These are phyloP conservation scores for Microdochium paspali DNA, from an alignment of 2,329 filamentous ascomycete species.

Conservation along the genomic window DNA sequence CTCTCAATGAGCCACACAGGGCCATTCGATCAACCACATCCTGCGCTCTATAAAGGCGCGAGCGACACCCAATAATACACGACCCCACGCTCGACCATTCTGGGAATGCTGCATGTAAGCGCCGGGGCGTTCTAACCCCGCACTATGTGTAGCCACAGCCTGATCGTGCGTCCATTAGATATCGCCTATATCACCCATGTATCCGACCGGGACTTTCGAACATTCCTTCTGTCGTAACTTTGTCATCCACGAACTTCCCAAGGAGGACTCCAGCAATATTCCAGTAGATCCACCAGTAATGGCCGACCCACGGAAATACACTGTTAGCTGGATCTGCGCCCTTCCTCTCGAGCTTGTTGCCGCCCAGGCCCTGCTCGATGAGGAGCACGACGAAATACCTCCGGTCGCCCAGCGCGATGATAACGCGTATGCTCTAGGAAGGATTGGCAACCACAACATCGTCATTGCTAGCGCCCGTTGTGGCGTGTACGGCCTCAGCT, in stretches of 20 bases:
- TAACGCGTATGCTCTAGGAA: constrained; percentile 19
- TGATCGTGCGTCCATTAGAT: neutral
- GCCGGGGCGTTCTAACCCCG: neutral
- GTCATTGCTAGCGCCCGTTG: constrained; percentile 20
- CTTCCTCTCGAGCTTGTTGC: constrained; percentile 24
- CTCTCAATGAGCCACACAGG: neutral
- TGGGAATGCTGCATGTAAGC: neutral
- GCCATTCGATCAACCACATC: neutral
- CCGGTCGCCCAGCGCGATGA: constrained; percentile 14
- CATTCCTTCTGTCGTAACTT: neutral
- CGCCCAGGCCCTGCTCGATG: constrained; percentile 27
- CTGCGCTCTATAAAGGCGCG: neutral
- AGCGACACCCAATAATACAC: neutral
- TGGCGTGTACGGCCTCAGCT: constrained; percentile 13
- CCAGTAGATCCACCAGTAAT: neutral
- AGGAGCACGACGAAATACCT: constrained; percentile 18
- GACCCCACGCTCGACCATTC: neutral
- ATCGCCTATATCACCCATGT: neutral
- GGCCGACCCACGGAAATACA: constrained; percentile 16
- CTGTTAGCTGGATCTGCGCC: constrained; percentile 34
- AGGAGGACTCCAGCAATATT: neutral
- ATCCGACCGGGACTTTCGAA: neutral
- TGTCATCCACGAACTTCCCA: neutral
- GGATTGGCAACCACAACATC: constrained; percentile 22
- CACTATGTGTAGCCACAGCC: neutral